Percentiles rank a stretch among this genome's conserved stretches.
Conservation (phyloP, 495 filamentous ascomycete genomes). For the Hyaloscypha hepaticicola region DNA sequence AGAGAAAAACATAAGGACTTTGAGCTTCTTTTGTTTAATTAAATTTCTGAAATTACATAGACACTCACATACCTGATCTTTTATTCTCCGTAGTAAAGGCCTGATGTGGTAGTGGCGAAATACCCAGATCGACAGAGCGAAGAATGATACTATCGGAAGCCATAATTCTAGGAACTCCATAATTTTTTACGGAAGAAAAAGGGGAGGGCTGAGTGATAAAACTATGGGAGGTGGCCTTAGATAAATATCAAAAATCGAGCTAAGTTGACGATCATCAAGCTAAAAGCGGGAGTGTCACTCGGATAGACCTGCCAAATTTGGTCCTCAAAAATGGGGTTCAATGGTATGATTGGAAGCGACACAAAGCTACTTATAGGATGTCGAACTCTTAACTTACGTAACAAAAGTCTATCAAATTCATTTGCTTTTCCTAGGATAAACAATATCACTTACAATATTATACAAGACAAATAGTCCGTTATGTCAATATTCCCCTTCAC, state of each 20-base stretch:
- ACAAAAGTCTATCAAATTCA: no score
- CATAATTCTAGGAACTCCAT: background rate
- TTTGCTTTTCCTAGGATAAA: no score
- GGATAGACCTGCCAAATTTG: background rate
- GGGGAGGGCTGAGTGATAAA: background rate
- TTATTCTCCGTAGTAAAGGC: background rate
- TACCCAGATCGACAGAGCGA: background rate
- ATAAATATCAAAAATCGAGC: background rate
- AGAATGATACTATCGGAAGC: background rate
- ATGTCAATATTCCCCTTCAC: no score
- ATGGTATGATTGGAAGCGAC: no score
- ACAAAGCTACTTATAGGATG: no score
- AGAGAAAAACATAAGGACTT: background rate
- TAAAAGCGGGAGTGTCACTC: background rate
- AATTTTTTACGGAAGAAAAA: no score
- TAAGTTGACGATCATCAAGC: background rate
- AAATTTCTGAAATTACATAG: background rate
- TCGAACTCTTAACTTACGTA: no score
- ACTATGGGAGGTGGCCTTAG: background rate
- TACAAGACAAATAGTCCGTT: no score
- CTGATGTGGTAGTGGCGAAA: background rate
- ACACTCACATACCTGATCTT: background rate
- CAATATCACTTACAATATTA: no score
- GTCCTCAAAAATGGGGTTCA: background rate
- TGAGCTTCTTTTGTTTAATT: background rate